phyloP scores from a whole-genome alignment of 1,284 basidiomycete genomes.

The Mycena sp. region DNA sequence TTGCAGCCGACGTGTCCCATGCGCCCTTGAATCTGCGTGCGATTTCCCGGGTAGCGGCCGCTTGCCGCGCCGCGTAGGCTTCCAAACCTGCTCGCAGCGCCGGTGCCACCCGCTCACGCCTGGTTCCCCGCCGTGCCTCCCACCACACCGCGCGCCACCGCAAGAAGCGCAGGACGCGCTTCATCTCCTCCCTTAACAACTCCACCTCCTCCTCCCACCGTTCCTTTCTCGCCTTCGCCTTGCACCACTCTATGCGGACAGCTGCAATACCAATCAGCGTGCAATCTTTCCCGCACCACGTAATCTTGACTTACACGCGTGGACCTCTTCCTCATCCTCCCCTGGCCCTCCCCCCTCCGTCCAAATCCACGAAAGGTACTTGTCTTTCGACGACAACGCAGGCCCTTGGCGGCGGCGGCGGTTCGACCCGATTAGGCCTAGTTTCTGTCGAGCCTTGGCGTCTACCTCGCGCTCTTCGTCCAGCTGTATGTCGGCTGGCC shows the following conservation, averaged over 20 bases:
- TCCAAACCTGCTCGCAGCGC: background rate
- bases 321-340: background rate
- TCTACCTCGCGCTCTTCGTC: conserved; percentile 10
- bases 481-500: background rate
- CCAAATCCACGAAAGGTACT: conserved; percentile 16
- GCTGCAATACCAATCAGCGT: no score
- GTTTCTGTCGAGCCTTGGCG: background rate
- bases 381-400: background rate
- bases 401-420: background rate
- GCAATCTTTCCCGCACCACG: no score
- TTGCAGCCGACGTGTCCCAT: background rate
- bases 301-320: conserved; percentile 13
- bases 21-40: background rate
- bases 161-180: conserved; percentile 2
- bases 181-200: conserved; percentile 15
- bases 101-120: background rate
- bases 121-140: background rate
- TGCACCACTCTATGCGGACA: conserved; percentile 17
- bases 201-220: conserved; percentile 19
- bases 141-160: conserved; percentile 1
- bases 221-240: conserved; percentile 5
- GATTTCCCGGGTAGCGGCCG: background rate
- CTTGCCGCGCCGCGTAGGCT: background rate
- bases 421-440: background rate
- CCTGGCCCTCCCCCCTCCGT: conserved; percentile 5